These are phyloP conservation scores for Corymbia calophylla DNA, from an alignment of 441 rosid species.

Conservation along the genomic window DNA sequence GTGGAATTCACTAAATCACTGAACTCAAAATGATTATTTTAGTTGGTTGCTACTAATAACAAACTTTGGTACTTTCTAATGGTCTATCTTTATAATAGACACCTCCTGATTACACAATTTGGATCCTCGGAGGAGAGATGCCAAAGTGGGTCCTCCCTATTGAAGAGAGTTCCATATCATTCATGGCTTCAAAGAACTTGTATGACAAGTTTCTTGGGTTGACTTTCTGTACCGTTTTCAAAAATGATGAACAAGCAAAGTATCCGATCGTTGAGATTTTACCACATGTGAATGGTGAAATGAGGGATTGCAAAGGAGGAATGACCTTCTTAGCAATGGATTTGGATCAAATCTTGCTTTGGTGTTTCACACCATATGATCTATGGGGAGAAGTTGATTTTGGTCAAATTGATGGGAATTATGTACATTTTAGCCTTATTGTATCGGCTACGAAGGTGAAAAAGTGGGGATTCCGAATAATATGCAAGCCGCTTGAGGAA, in stretches of 20 bases:
- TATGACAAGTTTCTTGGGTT: background rate
- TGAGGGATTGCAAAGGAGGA: background rate
- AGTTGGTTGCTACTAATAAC: too few relatives aligned
- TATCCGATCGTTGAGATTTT: background rate
- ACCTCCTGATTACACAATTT: accelerated
- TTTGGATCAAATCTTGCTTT: accelerated
- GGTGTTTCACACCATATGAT: background rate
- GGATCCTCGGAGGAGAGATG: background rate
- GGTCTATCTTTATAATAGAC: background rate
- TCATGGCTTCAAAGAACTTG: background rate
- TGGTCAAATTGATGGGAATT: background rate
- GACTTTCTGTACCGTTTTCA: accelerated
- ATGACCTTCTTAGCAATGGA: accelerated
- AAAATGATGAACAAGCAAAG: accelerated
- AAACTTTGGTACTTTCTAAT: background rate
- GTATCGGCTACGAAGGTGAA: accelerated
- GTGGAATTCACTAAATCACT: background rate
- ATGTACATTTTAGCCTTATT: background rate
- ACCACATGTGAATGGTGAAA: background rate
- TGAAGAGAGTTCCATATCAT: background rate
- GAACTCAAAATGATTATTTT: background rate
- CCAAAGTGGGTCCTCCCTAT: background rate
- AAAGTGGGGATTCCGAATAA: background rate
- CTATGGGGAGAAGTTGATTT: background rate
- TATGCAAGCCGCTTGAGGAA: background rate